Conservation (phyloP, 768 basidiomycete species). For the Lactarius psammicola region DNA sequence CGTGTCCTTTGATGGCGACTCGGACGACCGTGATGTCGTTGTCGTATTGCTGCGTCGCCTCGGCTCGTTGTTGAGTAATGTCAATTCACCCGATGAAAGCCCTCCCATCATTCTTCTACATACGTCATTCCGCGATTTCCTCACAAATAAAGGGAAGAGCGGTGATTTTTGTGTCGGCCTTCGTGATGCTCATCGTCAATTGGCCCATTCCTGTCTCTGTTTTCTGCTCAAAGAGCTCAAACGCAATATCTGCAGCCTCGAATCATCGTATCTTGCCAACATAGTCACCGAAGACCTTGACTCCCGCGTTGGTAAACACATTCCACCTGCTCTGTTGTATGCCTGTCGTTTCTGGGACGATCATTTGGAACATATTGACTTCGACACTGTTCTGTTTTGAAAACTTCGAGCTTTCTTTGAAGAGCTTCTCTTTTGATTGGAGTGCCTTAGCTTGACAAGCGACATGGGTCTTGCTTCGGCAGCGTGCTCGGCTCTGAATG, state of each 20-base stretch:
- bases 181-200: background rate
- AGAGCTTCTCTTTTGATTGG: too few relatives aligned
- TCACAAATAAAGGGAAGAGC: background rate
- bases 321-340: background rate
- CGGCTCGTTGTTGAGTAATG: conserved; percentile 4
- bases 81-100: background rate
- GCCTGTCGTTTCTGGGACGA: too few relatives aligned
- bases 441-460: too few relatives aligned
- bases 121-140: conserved; percentile 1
- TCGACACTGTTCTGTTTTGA: too few relatives aligned
- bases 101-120: background rate
- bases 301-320: background rate
- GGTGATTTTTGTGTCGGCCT: background rate
- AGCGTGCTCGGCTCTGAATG: too few relatives aligned
- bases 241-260: background rate
- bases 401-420: too few relatives aligned
- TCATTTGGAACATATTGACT: too few relatives aligned
- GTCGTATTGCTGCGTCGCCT: background rate
- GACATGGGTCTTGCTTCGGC: too few relatives aligned
- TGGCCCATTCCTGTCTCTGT: background rate
- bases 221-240: background rate
- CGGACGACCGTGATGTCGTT: background rate
- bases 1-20: background rate
- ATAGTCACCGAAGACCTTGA: background rate
- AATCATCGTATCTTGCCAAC: background rate